Evolutionary conservation across 768 basidiomycete species (phyloP).

Genomic region (Termitomyces sp.): DNA sequence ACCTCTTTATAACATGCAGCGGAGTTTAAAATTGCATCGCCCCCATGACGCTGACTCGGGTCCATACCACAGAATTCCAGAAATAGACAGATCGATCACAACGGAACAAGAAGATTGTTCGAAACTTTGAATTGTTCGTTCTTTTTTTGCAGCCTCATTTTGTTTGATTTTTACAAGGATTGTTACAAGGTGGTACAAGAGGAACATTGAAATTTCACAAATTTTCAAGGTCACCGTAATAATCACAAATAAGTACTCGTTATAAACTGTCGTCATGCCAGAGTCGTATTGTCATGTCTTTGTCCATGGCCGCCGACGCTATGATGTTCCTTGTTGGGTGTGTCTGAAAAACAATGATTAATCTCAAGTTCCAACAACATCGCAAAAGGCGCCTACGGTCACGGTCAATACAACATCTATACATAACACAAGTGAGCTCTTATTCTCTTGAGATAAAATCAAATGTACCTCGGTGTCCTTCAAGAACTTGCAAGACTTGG

Average conservation of each 20-base stretch:
- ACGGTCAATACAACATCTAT: slow-evolving; percentile 69
- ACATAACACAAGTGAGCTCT: not conserved
- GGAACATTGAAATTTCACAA: not conserved
- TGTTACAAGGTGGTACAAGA: not conserved
- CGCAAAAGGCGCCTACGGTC: slow-evolving; percentile 42
- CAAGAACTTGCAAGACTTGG: slow-evolving; percentile 65
- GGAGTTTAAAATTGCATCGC: slow-evolving; percentile 35
- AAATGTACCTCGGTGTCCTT: slow-evolving; percentile 71
- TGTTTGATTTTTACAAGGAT: not conserved
- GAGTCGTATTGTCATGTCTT: slow-evolving; percentile 77
- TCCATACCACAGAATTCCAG: slow-evolving; percentile 19
- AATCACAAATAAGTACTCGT: not conserved
- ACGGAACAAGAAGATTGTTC: not conserved
- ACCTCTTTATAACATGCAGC: slow-evolving; percentile 23
- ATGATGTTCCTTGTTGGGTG: slow-evolving; percentile 73
- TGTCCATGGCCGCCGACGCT: slow-evolving; percentile 87
- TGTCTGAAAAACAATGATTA: slow-evolving; percentile 37
- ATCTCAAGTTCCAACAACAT: not conserved
- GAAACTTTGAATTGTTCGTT: not conserved
- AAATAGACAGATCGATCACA: slow-evolving; percentile 36
- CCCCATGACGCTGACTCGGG: slow-evolving; percentile 11
- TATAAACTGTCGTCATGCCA: slow-evolving; percentile 53
- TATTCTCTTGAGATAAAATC: not conserved
- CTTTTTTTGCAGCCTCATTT: not conserved
- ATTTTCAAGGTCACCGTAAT: not conserved